Conservation (phyloP, 148 eudicot genomes). For the Persicaria tinctoria region DNA sequence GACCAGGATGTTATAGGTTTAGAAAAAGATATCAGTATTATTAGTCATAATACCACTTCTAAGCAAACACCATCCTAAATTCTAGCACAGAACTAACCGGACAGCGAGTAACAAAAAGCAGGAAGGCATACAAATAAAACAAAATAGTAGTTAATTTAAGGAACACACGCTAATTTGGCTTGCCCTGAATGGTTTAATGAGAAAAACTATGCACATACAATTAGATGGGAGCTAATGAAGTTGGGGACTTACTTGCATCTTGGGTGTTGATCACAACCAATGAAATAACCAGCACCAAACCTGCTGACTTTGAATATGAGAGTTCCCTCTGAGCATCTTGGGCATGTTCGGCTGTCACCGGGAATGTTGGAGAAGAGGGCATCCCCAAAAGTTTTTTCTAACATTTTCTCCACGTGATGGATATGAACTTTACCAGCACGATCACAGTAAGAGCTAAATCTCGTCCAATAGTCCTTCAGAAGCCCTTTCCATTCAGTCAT, state of each 20-base stretch:
- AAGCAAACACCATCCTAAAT: neutral
- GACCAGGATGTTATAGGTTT: neutral
- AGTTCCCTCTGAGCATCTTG: constrained; percentile 74
- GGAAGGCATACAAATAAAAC: neutral
- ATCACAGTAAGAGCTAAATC: constrained; percentile 78
- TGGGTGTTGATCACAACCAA: constrained; percentile 97
- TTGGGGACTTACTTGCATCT: constrained; percentile 75
- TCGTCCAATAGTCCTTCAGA: constrained; percentile 78
- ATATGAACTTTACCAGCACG: constrained; percentile 55
- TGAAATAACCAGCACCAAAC: constrained; percentile 87
- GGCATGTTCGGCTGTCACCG: constrained; percentile 76
- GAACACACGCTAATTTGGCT: neutral
- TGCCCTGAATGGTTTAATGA: neutral
- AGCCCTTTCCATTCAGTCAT: constrained; percentile 96
- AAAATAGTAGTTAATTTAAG: neutral
- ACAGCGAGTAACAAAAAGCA: neutral
- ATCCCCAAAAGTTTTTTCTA: constrained; percentile 74
- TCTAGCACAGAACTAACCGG: neutral
- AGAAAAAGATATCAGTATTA: neutral
- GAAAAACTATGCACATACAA: neutral
- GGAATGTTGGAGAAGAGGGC: constrained; percentile 71
- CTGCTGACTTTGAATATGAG: constrained; percentile 84
- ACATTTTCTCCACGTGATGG: constrained; percentile 95
- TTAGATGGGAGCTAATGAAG: neutral
- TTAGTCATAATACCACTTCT: neutral